Base-by-base conservation (phyloP, 116 monocot genomes). In the Zostera marina region DNA sequence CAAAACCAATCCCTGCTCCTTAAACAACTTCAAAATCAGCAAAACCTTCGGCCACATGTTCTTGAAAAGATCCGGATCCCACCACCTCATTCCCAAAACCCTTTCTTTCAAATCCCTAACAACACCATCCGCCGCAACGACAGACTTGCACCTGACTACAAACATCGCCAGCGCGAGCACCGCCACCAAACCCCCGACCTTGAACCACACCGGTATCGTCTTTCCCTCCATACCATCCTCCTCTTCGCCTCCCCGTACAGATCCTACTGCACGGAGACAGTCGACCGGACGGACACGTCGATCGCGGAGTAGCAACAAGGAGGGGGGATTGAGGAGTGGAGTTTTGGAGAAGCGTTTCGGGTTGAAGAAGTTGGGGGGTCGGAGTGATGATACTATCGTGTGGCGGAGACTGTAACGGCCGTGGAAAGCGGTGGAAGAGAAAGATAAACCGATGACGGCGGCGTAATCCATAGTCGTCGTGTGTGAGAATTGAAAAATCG, bases 1-100 rank as follows among this genome's bases (percentile, higher is more conserved):
- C 60, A 86, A 53, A 61, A 86, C 64, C 24, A 92, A 62, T 1
- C 86, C 86, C 40, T 92, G 83, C 48, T 83, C 87, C 63, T 65
- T 79, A 1, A 83, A 67, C 21, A 92, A 54, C 21, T 54, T 59
- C 11, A 92, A 72, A 52, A 80, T 68, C 67, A 65, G 73, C 65
- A 74, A 52, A 17, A 81, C 16, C 67, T 72, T 92, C 12, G 78
- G 87, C 77, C 77, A 77, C 1, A 54, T 7, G 24, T 52, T 60
- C 38, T 47, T 59, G 8, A 78, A 15, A 7, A 52, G 51, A 13
- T n/a, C 20, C 17, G 15, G 40, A 3, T 65, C 64, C 4, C 56
- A 59, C 14, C 26, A 26, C 26, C 26, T 26, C 26, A 26, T 26
- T 26, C 41, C 67, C 39, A 69, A 14, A 1, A 65, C 59, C 23